phyloP scores from a whole-genome alignment of 257 asterid genomes.

The Lavandula angustifolia region DNA sequence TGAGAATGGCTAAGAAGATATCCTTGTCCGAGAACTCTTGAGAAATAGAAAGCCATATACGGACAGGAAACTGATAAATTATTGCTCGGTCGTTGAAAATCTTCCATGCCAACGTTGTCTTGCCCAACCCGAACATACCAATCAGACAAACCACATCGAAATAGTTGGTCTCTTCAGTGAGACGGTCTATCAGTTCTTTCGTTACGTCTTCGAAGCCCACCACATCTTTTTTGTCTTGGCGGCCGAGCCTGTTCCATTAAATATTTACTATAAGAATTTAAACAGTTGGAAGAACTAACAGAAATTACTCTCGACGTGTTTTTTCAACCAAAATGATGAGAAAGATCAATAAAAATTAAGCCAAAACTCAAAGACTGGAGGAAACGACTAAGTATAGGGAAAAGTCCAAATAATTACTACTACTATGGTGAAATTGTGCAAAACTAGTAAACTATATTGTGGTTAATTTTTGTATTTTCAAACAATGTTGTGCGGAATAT shows the following conservation, averaged over 20 bases:
- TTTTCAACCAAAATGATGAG: too few species aligned
- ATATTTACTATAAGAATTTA: too few species aligned
- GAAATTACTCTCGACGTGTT: too few species aligned
- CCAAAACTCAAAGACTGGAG: too few species aligned
- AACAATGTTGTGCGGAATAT: too few species aligned
- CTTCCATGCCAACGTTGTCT: constrained; percentile 17
- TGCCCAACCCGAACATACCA: constrained; percentile 27
- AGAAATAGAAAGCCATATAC: constrained; percentile 21
- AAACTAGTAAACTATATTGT: too few species aligned
- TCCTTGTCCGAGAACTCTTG: constrained; percentile 26
- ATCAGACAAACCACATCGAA: constrained; percentile 12
- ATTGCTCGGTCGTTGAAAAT: background rate
- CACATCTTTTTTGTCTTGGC: constrained; percentile 4
- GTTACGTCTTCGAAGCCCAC: constrained; percentile 20
- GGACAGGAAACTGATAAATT: constrained; percentile 9
- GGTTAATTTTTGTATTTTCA: too few species aligned
- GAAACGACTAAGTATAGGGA: too few species aligned
- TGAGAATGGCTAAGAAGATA: constrained; percentile 12
- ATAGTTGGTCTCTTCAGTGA: constrained; percentile 3
- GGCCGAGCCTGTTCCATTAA: constrained; percentile 20
- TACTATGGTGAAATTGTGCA: too few species aligned
- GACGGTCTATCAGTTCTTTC: background rate
- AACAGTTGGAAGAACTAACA: background rate
- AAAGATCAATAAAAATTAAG: too few species aligned
- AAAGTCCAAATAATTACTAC: too few species aligned